Conservation (phyloP, 2,329 filamentous ascomycete species). For the Fusarium humuli region DNA sequence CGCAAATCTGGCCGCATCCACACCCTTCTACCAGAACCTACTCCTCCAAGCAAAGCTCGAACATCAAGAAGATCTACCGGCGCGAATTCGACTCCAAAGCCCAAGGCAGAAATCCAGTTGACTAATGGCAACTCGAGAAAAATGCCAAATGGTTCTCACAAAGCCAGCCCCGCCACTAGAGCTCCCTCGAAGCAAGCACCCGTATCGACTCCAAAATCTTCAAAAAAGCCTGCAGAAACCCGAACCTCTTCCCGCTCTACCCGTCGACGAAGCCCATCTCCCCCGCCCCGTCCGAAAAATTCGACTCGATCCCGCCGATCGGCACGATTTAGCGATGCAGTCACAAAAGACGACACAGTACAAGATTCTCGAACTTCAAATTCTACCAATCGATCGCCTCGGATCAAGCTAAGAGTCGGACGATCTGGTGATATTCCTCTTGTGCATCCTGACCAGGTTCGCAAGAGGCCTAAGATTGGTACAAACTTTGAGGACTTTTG, state of each 20-base stretch:
- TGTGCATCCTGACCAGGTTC: constrained; percentile 69
- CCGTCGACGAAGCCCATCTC: constrained; percentile 57
- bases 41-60: constrained; percentile 62
- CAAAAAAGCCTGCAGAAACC: constrained; percentile 48
- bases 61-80: constrained; percentile 59
- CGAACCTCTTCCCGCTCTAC: constrained; percentile 49
- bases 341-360: constrained; percentile 27
- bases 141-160: constrained; percentile 43
- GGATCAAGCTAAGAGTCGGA: constrained; percentile 62
- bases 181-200: constrained; percentile 38
- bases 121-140: constrained; percentile 46
- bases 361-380: constrained; percentile 36
- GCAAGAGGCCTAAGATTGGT: constrained; percentile 64
- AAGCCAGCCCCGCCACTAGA: constrained; percentile 45
- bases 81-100: constrained; percentile 50
- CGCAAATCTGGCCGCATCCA: constrained; percentile 76
- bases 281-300: constrained; percentile 54
- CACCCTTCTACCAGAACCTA: constrained; percentile 64
- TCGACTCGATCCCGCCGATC: constrained; percentile 59
- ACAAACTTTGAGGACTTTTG: constrained; percentile 70
- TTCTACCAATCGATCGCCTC: constrained; percentile 52
- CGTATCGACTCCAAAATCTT: constrained; percentile 47
- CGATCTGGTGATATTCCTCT: constrained; percentile 61
- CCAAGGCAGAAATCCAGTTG: constrained; percentile 45
- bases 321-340: constrained; percentile 53